phyloP scores from a whole-genome alignment of 2,329 filamentous ascomycete species.

The Cladophialophora psammophila region DNA sequence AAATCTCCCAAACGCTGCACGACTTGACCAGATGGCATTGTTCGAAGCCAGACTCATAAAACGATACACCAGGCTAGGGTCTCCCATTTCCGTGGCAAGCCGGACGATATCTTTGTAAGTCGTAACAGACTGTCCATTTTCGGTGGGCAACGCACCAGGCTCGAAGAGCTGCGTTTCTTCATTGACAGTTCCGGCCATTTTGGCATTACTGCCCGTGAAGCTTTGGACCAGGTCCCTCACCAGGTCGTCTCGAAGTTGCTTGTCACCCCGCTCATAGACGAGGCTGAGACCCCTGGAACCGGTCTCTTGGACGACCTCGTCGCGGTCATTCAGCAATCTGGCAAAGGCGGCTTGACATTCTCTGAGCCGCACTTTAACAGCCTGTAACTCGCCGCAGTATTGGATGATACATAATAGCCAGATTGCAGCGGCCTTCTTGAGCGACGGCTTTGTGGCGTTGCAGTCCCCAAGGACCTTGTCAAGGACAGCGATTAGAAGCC shows the following conservation, averaged over 20 bases:
- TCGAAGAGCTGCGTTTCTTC: conserved; percentile 94
- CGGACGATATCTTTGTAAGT: conserved; percentile 98
- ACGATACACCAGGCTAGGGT: conserved; percentile 94
- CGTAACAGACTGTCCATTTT: conserved; percentile 85
- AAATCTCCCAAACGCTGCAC: conserved; percentile 93
- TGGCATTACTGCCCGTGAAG: conserved; percentile 79
- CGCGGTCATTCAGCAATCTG: conserved; percentile 81
- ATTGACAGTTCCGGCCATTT: conserved; percentile 78
- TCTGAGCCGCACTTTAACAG: conserved; percentile 74
- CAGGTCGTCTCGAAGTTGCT: conserved; percentile 78
- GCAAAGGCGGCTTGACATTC: conserved; percentile 89
- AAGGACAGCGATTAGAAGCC: conserved; percentile 63
- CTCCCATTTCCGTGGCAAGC: conserved; percentile 93
- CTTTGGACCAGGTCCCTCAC: conserved; percentile 87
- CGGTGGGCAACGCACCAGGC: conserved; percentile 85
- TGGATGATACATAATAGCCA: conserved; percentile 94
- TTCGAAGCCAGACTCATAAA: conserved; percentile 98
- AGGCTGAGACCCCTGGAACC: conserved; percentile 89
- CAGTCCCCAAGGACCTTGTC: conserved; percentile 79
- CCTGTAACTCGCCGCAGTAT: conserved; percentile 78
- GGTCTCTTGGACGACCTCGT: conserved; percentile 95
- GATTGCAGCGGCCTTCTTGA: conserved; percentile 91
- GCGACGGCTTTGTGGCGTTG: conserved; percentile 82
- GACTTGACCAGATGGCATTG: conserved; percentile 95
- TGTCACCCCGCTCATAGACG: conserved; percentile 91